These are phyloP conservation scores for Kalmusia sp. DNA, from an alignment of 2,329 filamentous ascomycete genomes.

Conservation along the genomic window DNA sequence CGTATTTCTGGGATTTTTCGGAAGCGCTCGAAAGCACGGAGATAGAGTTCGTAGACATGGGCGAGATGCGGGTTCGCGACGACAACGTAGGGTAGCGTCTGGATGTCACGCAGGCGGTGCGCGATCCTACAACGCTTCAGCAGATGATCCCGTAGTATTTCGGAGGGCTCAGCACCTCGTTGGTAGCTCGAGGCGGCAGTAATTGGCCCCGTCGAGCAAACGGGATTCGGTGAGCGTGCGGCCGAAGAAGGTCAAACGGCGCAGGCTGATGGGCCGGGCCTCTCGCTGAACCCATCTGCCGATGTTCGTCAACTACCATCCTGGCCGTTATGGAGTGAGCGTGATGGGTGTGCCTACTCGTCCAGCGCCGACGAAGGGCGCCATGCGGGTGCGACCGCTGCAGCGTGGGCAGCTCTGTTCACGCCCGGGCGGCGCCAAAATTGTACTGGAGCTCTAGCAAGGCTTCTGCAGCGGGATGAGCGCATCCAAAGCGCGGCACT, in stretches of 20 bases:
- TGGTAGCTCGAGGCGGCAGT: constrained; percentile 92
- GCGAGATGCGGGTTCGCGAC: constrained; percentile 95
- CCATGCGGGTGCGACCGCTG: constrained; percentile 60
- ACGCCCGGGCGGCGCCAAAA: not conserved
- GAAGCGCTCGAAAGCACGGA: constrained; percentile 92
- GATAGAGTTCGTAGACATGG: constrained; percentile 96
- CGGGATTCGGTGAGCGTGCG: constrained; percentile 89
- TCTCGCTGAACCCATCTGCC: constrained; percentile 89
- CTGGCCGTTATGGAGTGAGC: not conserved
- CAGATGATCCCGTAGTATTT: not conserved
- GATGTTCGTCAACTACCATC: constrained; percentile 17
- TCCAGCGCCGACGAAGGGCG: constrained; percentile 65
- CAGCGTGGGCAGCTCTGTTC: constrained; percentile 28
- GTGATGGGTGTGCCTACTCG: constrained; percentile 55
- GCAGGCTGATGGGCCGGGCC: constrained; percentile 91
- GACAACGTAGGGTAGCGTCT: constrained; percentile 92
- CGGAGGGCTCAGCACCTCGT: constrained; percentile 64
- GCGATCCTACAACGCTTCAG: constrained; percentile 68
- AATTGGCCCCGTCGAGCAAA: constrained; percentile 93
- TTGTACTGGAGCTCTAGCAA: constrained; percentile 18
- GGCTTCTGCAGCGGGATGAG: constrained; percentile 7
- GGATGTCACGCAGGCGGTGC: constrained; percentile 95
- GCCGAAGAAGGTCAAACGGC: constrained; percentile 97
- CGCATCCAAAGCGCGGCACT: constrained; percentile 12
- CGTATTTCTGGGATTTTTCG: constrained; percentile 84